Evolutionary conservation across 169 alveolate species (phyloP).

Genomic region (Cryptosporidium viatorum): DNA sequence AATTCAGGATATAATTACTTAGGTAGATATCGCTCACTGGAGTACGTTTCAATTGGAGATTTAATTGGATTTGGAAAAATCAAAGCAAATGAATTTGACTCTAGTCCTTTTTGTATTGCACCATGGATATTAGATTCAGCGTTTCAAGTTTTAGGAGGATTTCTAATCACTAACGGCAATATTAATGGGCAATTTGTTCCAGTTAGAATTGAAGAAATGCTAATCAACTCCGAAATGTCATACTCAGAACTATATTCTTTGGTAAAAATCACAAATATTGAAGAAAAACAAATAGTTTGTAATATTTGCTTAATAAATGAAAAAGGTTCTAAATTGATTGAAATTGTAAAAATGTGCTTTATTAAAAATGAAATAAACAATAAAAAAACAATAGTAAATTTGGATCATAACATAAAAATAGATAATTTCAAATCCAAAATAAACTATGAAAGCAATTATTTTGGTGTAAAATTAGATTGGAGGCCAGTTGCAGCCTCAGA

Average conservation of each 20-base stretch:
- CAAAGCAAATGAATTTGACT: background rate
- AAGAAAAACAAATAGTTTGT: conserved; percentile 22
- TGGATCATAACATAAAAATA: background rate
- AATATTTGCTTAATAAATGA: conserved; percentile 36
- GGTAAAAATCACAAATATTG: conserved; percentile 30
- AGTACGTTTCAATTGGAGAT: conserved; percentile 49
- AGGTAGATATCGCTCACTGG: conserved; percentile 43
- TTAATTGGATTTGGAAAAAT: conserved; percentile 36
- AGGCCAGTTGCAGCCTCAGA: conserved; percentile 56
- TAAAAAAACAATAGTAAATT: background rate
- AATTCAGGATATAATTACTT: conserved; percentile 41
- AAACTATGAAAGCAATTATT: background rate
- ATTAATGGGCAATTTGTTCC: conserved; percentile 30
- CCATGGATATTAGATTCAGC: conserved; percentile 75
- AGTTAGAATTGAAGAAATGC: background rate
- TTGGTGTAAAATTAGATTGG: conserved; percentile 40
- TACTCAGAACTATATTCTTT: conserved; percentile 34
- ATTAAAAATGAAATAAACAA: conserved; percentile 6
- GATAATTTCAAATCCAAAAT: background rate
- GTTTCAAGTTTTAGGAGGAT: conserved; percentile 66
- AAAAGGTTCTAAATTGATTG: conserved; percentile 5
- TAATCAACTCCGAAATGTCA: background rate
- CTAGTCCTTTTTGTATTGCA: conserved; percentile 31
- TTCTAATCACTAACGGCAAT: background rate
- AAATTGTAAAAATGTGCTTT: conserved; percentile 10